Base-by-base conservation (phyloP, 495 filamentous ascomycete genomes). In the Aspergillus avenaceus region DNA sequence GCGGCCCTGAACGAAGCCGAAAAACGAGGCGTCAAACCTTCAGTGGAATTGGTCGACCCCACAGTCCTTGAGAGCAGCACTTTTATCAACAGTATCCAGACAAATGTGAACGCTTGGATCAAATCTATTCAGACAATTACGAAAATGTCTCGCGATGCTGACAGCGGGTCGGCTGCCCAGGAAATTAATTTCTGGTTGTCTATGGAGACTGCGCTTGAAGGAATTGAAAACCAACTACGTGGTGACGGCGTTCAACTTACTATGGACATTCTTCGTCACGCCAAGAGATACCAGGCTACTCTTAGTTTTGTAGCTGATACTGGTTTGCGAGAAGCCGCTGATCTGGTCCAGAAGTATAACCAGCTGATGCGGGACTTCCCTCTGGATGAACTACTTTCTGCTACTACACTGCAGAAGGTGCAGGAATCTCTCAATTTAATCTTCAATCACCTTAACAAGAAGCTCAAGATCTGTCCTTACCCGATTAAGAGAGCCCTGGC, bases 141-240 rank as follows among this genome's bases (percentile, higher is more conserved):
- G 12, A 93, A 91, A 71, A 87, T 95, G 75, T 87, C 90, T 27
- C 80, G 90, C 54, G 93, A 97, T 58, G 85, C 89, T 5, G 83
- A 85, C 25, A 90, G 87, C 38, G 90, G 90, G 6, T 93, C 89
- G 26, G 95, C 93, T 9, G 89, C 86, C 16, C 95, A 97, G 64
- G 93, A 99, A 64, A 95, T 97, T 60, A 96, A 96, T 61, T 99
- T 97, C 59, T 99, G 93, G 93, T 69, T 97, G 32, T 90, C 89
- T 1, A 95, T 97, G 85, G 93, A 99, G 63, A 85, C 83, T 34
- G 86, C 88, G 2, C 66, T 99, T 37, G 91, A 96, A 57, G 84
- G 84, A 11, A 95, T 99, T 51, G 92, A 96, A 64, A 79, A 77
- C 25, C 91, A 97, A 62, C 74, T 97, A 29, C 76, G 84, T 43